phyloP scores from a whole-genome alignment of 768 basidiomycete genomes.

The Suillus subaureus region DNA sequence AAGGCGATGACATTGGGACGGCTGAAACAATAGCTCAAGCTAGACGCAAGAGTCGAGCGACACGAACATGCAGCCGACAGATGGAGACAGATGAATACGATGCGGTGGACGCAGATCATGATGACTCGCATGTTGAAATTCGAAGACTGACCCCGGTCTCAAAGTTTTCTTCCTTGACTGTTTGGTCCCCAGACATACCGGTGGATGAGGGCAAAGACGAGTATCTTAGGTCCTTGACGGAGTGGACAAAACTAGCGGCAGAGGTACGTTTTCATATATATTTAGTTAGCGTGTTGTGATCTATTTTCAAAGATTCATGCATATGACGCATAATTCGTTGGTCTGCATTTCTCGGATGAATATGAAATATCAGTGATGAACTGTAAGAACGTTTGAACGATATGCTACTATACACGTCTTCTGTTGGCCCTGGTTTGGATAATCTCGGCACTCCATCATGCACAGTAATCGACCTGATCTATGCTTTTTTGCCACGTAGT shows the following conservation, averaged over 20 bases:
- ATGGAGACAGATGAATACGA: conserved; percentile 32
- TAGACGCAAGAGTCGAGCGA: conserved; percentile 15
- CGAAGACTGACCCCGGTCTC: conserved; percentile 49
- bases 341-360: background rate
- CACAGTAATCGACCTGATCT: background rate
- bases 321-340: background rate
- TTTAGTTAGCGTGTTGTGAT: background rate
- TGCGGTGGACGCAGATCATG: conserved; percentile 27
- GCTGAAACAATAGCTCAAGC: conserved; percentile 10
- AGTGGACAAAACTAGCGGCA: conserved; percentile 68
- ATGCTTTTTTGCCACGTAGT: background rate
- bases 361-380: background rate
- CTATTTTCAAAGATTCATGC: conserved; percentile 2
- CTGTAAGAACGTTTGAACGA: background rate
- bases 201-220: conserved; percentile 74
- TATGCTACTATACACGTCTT: background rate
- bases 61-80: conserved; percentile 25
- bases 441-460: background rate
- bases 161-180: conserved; percentile 65
- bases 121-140: conserved; percentile 16
- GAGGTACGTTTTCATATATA: conserved; percentile 47
- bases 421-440: background rate
- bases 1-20: conserved; percentile 16
- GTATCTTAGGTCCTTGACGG: conserved; percentile 64
- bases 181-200: conserved; percentile 76